Base-by-base conservation (phyloP, 2,329 filamentous ascomycete genomes). In the Lachnellula arida region DNA sequence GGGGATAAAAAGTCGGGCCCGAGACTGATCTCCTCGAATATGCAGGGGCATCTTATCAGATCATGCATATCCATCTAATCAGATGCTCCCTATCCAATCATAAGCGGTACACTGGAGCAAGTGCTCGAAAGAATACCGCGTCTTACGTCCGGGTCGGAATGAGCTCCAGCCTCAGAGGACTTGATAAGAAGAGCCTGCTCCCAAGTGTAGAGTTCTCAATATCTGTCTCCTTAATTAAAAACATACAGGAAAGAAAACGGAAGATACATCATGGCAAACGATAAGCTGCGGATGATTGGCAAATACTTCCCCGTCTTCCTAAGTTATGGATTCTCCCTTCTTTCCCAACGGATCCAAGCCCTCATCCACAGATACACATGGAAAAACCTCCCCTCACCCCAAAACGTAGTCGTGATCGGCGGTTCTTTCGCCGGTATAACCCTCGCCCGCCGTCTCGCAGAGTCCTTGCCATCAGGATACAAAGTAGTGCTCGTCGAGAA, bases 401-500 rank as follows among this genome's bases (percentile, higher is more conserved):
- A 71, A 37, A 74, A 71, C 46, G 68, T 78, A 11, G 67, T 77
- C 22, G 63, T 77, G 2, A 60, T 79, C 15, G 76, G 76, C 28
- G 76, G 71, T 8, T 78, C 75, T 0, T 78, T 76, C 56, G 73
- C 71, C 0, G 76, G 76, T 2, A 66, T 70, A 23, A 63, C 69
- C 19, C 60, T 72, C 11, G 72, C 70, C 0, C 64, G 67, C 25
- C 63, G 64, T 7, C 69, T 78, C 0, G 65, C 70, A 2, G 66
- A 73, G 23, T 68, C 72, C 0, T 57, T 78, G 0, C 75, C 76
- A 0, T 72, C 71, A 0, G 74, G 75, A 3, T 78, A 74, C 56
- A 66, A 72, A 48, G 74, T 80, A 1, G 59, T 80, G 0, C 60
- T 80, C 5, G 67, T 81, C 28, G 79, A 81, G 59, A 76, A 74